Evolutionary conservation across 768 basidiomycete species (phyloP), one percentile per base, ranked within the genome.

Genomic region (Thelephora ganbajun): DNA sequence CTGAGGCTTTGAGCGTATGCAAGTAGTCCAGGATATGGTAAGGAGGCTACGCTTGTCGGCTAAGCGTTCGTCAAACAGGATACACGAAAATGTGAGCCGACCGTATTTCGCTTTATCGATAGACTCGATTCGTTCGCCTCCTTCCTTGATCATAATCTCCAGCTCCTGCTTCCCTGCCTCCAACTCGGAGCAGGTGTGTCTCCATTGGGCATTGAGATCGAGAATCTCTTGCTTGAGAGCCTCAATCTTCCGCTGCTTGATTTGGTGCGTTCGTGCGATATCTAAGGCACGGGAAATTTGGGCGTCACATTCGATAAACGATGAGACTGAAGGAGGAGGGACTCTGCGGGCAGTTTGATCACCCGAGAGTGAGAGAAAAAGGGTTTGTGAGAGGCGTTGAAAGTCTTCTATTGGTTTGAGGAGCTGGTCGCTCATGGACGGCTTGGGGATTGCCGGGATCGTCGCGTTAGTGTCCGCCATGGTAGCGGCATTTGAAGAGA

Each of bases 1-100:
- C 84, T 83, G 47, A 91, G 70, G 52, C 81, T 84, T 57, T 88
- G 84, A 2, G 88, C 88, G 61, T 91, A 90, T 1, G 82, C 76
- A 51, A 91, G 70, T 11, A 91, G 69, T 56, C 88, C 85, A 3
- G 85, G 82, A 57, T 88, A 88, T 3, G 84, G 83, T 49, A 90
- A 80, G 11, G 87, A 70, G 6, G 77, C 87, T 91, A 49, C 14
- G 20, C 18, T 18, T 9, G 14, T 9, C 6, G 11, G 39, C 9
- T 41, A 14, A 41, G 22, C 3, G 14, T 16, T 9, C 14, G 39
- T 4, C 6, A 4, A 18, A 18, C 9, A 11, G 7, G 9, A 41
- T 41, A 18, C 18, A 16, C 22, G 7, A 13, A 14, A 37, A 37
- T 14, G 16, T 20, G 26, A 11, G 55, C 70, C 46, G 45, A 85